Evolutionary conservation across 192 early-diverging fungal genomes (phyloP), one percentile per base, ranked within the genome.

Genomic region (Gryganskiella cystojenkinii): DNA sequence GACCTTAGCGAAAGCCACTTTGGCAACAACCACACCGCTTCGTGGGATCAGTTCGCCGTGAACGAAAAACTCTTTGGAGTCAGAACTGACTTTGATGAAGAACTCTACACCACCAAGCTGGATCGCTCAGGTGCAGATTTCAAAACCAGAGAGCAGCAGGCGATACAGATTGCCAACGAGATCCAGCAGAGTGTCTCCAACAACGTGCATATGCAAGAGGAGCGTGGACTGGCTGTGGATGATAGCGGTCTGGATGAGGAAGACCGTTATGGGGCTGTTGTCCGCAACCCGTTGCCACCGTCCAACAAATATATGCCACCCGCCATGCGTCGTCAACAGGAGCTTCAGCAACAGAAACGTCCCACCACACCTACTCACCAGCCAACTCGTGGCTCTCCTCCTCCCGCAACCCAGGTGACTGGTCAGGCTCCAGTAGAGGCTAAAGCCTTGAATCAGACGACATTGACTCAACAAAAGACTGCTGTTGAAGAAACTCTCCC

Each of bases 21-120:
- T 19, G 28, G 47, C 47, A 50, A 43, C 24, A 59, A 66, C 50
- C 67, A 80, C 8, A 71, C 28, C n/a, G 37, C 76, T 3, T 71
- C 80, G 20, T 99, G 98, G 98, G 96, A 99, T 81, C 98, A 99
- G 79, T 99, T 99, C 88, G 93, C 90, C 5, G 92, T 87, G 4
- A 99, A 99, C 70, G 95, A 97, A 79, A 78, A 85, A 63, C 85
- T 95, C 46, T 99, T 99, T 89, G 98, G 98, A 1, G 88, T 99
- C 51, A 94, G 86, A 7, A 96, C 97, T 4, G 95, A 99, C 79
- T 99, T 95, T 84, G 85, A 98, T 70, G 96, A 98, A 61, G 95
- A 97, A 55, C 80, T 99, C 3, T 99, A 99, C 79, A 99, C 98
- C 2, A 99, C 98, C 8, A 89, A 86, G 28, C 82, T 99, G 56